Percentiles rank a stretch among this genome's conserved stretches.
phyloP scores from a whole-genome alignment of 805 yeast genomes.

The Wickerhamomyces tratensis region DNA sequence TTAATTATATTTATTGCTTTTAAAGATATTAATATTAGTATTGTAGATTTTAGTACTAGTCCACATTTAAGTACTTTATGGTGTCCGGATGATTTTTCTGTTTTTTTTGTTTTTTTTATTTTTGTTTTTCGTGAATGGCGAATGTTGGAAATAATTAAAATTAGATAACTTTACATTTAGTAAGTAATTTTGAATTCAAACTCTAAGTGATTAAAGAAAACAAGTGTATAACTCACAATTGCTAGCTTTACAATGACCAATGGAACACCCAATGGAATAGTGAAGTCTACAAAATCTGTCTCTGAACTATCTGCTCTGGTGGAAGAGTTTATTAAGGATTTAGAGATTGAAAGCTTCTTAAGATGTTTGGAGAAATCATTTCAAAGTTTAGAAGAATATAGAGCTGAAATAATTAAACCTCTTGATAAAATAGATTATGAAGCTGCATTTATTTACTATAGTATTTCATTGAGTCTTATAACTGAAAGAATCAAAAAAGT shows the following conservation, averaged over 20 bases:
- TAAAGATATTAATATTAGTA: too few relatives aligned
- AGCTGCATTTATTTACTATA: slow-evolving; percentile 9
- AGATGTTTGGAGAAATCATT: slow-evolving; percentile 5
- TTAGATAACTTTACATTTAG: too few relatives aligned
- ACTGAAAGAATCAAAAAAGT: slow-evolving; percentile 3
- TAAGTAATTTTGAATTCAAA: too few relatives aligned
- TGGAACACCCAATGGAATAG: background rate
- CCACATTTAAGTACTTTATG: too few relatives aligned
- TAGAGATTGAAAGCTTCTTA: slow-evolving; percentile 1
- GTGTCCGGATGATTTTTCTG: too few relatives aligned
- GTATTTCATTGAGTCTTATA: slow-evolving; percentile 2
- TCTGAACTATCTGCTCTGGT: slow-evolving; percentile 2
- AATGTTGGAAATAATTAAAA: too few relatives aligned
- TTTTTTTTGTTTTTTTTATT: too few relatives aligned
- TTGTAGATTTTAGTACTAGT: too few relatives aligned
- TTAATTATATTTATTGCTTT: too few relatives aligned
- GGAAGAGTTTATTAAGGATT: slow-evolving; percentile 3
- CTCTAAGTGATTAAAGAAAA: too few relatives aligned
- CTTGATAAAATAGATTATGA: slow-evolving; percentile 4
- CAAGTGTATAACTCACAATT: too few relatives aligned
- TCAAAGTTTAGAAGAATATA: slow-evolving; percentile 7
- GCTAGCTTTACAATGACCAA: background rate
- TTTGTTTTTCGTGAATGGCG: too few relatives aligned
- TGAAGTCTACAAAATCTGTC: background rate
- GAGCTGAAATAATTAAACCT: background rate